These are phyloP conservation scores for Sugiyamaella mastotermitis DNA, from an alignment of 805 yeast genomes.

Conservation along the genomic window DNA sequence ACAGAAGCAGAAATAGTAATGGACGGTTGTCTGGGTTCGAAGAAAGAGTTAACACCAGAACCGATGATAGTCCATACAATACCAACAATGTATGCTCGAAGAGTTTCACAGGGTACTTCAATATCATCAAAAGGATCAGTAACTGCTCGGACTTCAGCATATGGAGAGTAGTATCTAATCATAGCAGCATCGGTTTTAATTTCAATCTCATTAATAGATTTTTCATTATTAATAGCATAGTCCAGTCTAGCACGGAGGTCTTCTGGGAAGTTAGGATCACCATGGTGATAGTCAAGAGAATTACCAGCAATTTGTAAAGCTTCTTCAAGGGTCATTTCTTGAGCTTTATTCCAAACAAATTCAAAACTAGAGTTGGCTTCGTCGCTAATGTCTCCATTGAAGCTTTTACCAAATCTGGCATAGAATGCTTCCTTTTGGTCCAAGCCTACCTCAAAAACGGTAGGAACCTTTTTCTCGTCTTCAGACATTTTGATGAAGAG, in stretches of 20 bases:
- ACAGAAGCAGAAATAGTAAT: conserved; percentile 40
- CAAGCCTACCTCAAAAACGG: not conserved
- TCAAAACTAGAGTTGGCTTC: conserved; percentile 14
- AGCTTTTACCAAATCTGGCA: conserved; percentile 1
- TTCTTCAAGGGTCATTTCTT: not conserved
- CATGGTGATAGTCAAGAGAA: conserved; percentile 37
- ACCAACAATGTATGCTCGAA: conserved; percentile 37
- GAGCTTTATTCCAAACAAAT: conserved; percentile 6
- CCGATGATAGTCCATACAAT: conserved; percentile 44
- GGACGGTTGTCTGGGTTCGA: conserved; percentile 48
- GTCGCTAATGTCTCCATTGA: not conserved
- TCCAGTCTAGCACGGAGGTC: not conserved
- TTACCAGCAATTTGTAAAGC: conserved; percentile 26
- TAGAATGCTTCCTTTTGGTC: conserved; percentile 5
- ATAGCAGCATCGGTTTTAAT: conserved; percentile 37
- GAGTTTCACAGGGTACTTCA: conserved; percentile 39
- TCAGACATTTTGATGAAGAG: too few relatives aligned
- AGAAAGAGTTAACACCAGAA: conserved; percentile 50
- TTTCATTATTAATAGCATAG: not conserved
- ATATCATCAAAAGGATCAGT: conserved; percentile 48
- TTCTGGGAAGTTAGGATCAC: conserved; percentile 42
- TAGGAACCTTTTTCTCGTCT: not conserved
- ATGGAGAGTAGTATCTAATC: conserved; percentile 40
- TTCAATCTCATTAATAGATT: not conserved
- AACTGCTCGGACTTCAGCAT: conserved; percentile 54